A percentile compares a stretch with the other conserved stretches of the same genome.
Conservation (phyloP, 1,284 basidiomycete species). For the Ustilago xerochloae region DNA sequence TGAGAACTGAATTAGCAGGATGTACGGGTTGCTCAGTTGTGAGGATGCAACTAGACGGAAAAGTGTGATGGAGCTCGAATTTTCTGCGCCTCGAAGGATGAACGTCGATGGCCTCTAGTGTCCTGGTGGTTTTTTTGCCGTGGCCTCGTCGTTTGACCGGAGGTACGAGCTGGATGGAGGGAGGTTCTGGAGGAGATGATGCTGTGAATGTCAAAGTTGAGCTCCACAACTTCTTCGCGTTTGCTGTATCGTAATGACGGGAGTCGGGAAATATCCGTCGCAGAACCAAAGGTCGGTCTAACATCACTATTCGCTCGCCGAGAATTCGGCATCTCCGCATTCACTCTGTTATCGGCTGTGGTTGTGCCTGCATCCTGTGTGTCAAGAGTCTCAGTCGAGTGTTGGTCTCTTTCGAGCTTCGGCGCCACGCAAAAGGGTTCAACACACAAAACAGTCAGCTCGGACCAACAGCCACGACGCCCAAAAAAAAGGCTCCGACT, state of each 20-base stretch:
- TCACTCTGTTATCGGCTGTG: not conserved
- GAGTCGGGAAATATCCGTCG: not conserved
- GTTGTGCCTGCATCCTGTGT: not conserved
- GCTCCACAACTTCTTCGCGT: constrained; percentile 1
- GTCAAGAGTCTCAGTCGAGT: not conserved
- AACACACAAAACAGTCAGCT: not conserved
- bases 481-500: not conserved
- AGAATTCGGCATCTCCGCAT: not conserved
- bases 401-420: not conserved
- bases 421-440: not conserved
- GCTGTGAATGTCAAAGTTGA: not conserved
- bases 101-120: too few relatives aligned
- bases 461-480: not conserved
- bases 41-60: too few relatives aligned
- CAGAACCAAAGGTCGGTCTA: not conserved
- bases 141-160: too few relatives aligned
- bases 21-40: too few relatives aligned
- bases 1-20: too few relatives aligned
- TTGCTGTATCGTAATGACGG: not conserved
- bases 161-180: not conserved
- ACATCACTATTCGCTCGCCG: not conserved
- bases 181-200: not conserved
- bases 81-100: too few relatives aligned
- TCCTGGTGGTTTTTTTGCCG: too few relatives aligned
- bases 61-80: too few relatives aligned